Evolutionary conservation across 257 asterid genomes (phyloP).

Genomic region (Plectranthus barbatus): DNA sequence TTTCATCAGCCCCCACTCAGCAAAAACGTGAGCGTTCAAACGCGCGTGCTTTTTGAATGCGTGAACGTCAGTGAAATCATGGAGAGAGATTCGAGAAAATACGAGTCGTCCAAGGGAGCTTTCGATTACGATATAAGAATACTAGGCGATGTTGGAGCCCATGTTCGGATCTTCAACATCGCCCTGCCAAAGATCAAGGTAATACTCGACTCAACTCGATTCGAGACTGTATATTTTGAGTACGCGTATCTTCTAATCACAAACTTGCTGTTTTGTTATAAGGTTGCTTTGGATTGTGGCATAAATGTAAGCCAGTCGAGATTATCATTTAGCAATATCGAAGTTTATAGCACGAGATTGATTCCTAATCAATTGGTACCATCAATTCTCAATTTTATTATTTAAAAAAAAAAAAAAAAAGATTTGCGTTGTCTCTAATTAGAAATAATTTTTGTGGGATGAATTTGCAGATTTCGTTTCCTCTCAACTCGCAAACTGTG

Average conservation of each 20-base stretch:
- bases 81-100: constrained; percentile 20
- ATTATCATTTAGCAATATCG: constrained; percentile 22
- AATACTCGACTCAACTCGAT: not conserved
- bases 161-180: constrained; percentile 25
- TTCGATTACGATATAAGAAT: constrained; percentile 27
- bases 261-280: not conserved
- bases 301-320: constrained; percentile 26
- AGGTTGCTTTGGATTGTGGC: constrained; percentile 67
- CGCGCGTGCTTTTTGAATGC: constrained; percentile 25
- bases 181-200: constrained; percentile 40
- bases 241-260: no score
- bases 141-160: constrained; percentile 47
- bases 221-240: no score
- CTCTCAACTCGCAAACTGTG: constrained; percentile 33
- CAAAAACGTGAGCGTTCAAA: constrained; percentile 34
- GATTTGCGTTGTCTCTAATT: not conserved
- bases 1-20: constrained; percentile 66
- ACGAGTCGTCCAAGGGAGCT: constrained; percentile 11
- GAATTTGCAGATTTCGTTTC: constrained; percentile 46
- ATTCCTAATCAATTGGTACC: constrained; percentile 27
- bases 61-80: constrained; percentile 38
- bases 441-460: constrained; percentile 1
- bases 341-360: constrained; percentile 23
- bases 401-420: no score
- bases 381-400: not conserved